Evolutionary conservation across 1,284 basidiomycete genomes (phyloP), one percentile per base, ranked within the genome.

Genomic region (Stygiomarasmius scandens): DNA sequence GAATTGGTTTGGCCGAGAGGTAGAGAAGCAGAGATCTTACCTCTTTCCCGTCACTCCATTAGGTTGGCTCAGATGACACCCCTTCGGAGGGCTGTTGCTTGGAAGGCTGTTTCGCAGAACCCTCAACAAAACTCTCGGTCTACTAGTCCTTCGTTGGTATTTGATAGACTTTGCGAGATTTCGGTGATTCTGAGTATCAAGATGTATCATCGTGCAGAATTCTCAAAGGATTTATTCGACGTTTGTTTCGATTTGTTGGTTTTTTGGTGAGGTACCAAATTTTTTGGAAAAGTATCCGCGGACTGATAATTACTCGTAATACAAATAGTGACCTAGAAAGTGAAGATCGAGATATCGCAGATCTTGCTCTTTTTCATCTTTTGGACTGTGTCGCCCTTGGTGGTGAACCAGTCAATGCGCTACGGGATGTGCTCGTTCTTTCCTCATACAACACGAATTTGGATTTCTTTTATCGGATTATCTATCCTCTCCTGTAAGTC

Each of bases 131-230:
- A n/a, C n/a, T n/a, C n/a, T n/a, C n/a, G n/a, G n/a, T n/a, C 22
- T n/a, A 16, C 29, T 5, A 32, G 29, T 32, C 6, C 29, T 32
- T 32, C 29, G 29, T 12, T 19, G 23, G 49, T 61, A 9, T 25
- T 38, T n/a, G 59, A 63, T 12, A 54, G 61, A 24, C 57, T 63
- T 36, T 61, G 54, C 49, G 61, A 63, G 38, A 61, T 63, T 52
- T 49, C 60, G 41, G 59, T 55, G 16, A 46, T 63, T 32, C 20
- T 63, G 29, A 56, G 52, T 24, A 59, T 59, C 55, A 54, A 16
- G 55, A 43, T 11, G 16, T 61, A 55, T 49, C 34, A 38, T 27
- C n/a, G 12, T 10, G 22, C 34, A 5, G 43, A 34, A 24, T 54
- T 56, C 41, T 49, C 56, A 53, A 55, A 48, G 29, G 59, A 61